Evolutionary conservation across 2,329 filamentous ascomycete genomes (phyloP).

Genomic region (Diplodia seriata): DNA sequence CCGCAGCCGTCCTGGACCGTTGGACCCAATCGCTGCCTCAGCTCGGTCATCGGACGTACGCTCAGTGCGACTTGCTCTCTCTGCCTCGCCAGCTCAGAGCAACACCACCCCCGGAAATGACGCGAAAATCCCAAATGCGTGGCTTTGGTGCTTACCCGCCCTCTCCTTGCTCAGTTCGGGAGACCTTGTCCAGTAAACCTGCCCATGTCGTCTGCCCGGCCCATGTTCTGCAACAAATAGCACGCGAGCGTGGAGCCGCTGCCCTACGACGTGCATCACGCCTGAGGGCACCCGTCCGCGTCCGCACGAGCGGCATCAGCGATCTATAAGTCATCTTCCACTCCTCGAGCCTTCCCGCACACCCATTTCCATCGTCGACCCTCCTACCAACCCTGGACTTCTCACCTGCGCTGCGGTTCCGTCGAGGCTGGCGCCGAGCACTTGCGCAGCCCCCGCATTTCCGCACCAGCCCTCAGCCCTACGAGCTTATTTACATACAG

Average conservation of each 20-base stretch:
- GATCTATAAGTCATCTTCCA: slow-evolving; percentile 29
- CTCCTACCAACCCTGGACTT: slow-evolving; percentile 3
- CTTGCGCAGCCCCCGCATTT: slow-evolving; percentile 22
- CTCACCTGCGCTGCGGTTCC: slow-evolving; percentile 11
- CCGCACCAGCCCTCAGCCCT: slow-evolving; percentile 30
- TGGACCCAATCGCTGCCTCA: slow-evolving; percentile 24
- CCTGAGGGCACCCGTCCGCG: slow-evolving; percentile 6
- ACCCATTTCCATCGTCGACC: slow-evolving; percentile 6
- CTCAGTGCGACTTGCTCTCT: slow-evolving; percentile 27
- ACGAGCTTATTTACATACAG: slow-evolving; percentile 31
- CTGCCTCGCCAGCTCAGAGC: slow-evolving; percentile 30
- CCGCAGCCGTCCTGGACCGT: slow-evolving; percentile 30
- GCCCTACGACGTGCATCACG: slow-evolving; percentile 17
- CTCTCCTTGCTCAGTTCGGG: slow-evolving; percentile 9
- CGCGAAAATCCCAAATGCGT: slow-evolving; percentile 30
- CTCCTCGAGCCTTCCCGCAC: slow-evolving; percentile 15
- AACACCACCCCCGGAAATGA: slow-evolving; percentile 21
- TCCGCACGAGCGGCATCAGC: slow-evolving; percentile 11
- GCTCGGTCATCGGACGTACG: slow-evolving; percentile 10
- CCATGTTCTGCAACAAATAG: not conserved
- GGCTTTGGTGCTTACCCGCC: slow-evolving; percentile 32
- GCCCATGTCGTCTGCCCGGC: slow-evolving; percentile 4
- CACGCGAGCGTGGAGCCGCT: not conserved
- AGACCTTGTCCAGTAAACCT: slow-evolving; percentile 22
- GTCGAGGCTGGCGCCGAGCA: slow-evolving; percentile 8